A percentile compares a stretch with the other conserved stretches of the same genome.
phyloP scores from a whole-genome alignment of 768 basidiomycete genomes.

The Tremella fuciformis region DNA sequence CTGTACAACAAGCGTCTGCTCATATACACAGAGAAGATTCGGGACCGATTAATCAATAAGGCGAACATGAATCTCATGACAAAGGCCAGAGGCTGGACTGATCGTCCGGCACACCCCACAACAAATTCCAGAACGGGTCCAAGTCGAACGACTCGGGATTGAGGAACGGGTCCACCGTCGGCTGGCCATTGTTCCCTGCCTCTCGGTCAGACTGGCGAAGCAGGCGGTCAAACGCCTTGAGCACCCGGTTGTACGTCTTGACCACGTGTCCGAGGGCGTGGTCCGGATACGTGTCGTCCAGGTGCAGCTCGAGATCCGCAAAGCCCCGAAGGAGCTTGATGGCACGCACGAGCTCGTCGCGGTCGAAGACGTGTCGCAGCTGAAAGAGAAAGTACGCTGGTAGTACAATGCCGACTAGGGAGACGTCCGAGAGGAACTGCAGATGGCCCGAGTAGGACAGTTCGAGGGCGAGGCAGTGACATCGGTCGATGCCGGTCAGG shows the following conservation, averaged over 20 bases:
- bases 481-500: neutral
- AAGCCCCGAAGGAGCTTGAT: neutral
- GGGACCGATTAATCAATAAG: too few species aligned
- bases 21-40: too few species aligned
- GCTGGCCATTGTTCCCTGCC: neutral
- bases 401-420: neutral
- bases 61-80: too few species aligned
- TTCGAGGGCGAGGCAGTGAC: neutral
- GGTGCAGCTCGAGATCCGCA: neutral
- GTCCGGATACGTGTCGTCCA: slow-evolving; percentile 2
- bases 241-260: neutral
- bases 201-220: neutral
- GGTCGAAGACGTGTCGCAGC: neutral
- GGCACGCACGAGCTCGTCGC: neutral
- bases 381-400: neutral
- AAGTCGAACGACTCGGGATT: too few species aligned
- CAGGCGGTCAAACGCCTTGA: slow-evolving; percentile 2
- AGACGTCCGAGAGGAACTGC: neutral
- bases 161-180: too few species aligned
- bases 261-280: neutral
- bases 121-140: too few species aligned
- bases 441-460: neutral
- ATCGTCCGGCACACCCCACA: too few species aligned
- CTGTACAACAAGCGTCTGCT: too few species aligned
- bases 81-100: too few species aligned